Conservation (phyloP, 257 asterid genomes). For the Anisodus tanguticus region DNA sequence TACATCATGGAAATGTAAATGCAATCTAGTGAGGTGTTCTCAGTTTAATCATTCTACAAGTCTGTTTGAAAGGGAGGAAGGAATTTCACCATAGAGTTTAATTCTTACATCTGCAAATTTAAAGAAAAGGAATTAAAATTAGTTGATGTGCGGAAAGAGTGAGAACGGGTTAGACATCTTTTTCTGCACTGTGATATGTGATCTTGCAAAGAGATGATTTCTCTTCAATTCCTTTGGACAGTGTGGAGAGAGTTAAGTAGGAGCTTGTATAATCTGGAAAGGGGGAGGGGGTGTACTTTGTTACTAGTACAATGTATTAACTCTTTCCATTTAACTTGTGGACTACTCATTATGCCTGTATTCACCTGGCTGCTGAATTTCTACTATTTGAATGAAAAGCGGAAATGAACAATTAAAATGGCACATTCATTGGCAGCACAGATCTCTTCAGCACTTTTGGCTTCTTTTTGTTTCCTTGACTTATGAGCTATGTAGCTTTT, state of each 20-base stretch:
- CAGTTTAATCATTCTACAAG: not conserved
- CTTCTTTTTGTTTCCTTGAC: not conserved
- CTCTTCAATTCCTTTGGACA: not conserved
- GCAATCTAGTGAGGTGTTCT: not conserved
- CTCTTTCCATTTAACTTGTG: not conserved
- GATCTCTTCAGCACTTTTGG: not conserved
- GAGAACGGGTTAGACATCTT: not conserved
- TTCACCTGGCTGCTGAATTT: not conserved
- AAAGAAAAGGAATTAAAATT: not conserved
- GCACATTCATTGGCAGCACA: not conserved
- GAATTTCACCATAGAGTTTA: not conserved
- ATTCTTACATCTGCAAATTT: not conserved
- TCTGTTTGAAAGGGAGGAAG: not conserved
- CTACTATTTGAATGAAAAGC: not conserved
- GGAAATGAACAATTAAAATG: not conserved
- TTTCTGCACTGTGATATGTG: not conserved
- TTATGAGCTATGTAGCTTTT: slow-evolving; percentile 4
- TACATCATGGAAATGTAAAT: not conserved
- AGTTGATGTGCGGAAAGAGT: slow-evolving; percentile 10
- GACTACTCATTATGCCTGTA: not conserved
- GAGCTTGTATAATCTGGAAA: not conserved
- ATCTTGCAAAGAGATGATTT: not conserved
- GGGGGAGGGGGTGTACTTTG: not conserved
- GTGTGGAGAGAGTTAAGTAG: not conserved
- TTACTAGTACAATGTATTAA: not conserved